A percentile compares a stretch with the other conserved stretches of the same genome.
phyloP scores from a whole-genome alignment of 345 rosid genomes.

The Boechera retrofracta region DNA sequence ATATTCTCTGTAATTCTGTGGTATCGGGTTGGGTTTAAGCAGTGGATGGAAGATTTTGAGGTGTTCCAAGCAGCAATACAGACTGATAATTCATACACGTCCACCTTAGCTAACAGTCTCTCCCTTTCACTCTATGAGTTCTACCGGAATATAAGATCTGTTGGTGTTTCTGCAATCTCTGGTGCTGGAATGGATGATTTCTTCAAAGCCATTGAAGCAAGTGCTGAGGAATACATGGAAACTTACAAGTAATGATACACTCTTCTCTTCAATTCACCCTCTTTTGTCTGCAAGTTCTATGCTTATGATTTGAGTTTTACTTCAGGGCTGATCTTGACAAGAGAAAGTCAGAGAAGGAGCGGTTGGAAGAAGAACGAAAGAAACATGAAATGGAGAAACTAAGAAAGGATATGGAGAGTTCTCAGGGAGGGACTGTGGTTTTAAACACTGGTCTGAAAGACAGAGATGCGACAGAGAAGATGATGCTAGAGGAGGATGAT shows the following conservation, averaged over 20 bases:
- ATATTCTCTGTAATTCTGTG: conserved; percentile 15
- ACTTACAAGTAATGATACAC: conserved; percentile 61
- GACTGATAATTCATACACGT: conserved; percentile 63
- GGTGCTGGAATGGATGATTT: conserved; percentile 80
- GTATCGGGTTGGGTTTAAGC: conserved; percentile 28
- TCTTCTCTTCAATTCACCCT: conserved; percentile 1
- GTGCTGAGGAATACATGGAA: conserved; percentile 77
- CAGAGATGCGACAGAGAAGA: conserved; percentile 54
- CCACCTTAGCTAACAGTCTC: conserved; percentile 77
- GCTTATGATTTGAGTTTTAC: neutral
- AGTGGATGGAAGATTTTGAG: conserved; percentile 92
- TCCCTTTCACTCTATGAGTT: conserved; percentile 70
- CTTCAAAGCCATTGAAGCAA: conserved; percentile 73
- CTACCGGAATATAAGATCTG: conserved; percentile 68
- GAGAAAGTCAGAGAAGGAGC: conserved; percentile 75
- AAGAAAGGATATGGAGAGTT: conserved; percentile 74
- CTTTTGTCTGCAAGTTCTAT: neutral
- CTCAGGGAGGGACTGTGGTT: conserved; percentile 71
- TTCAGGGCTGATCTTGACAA: conserved; percentile 79
- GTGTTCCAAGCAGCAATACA: conserved; percentile 70
- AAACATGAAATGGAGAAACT: conserved; percentile 66
- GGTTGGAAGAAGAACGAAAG: conserved; percentile 66
- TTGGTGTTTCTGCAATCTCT: conserved; percentile 83
- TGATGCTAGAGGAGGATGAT: conserved; percentile 49
- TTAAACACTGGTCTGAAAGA: conserved; percentile 70